phyloP scores from a whole-genome alignment of 805 yeast species.

The Komagataella pseudopastoris region DNA sequence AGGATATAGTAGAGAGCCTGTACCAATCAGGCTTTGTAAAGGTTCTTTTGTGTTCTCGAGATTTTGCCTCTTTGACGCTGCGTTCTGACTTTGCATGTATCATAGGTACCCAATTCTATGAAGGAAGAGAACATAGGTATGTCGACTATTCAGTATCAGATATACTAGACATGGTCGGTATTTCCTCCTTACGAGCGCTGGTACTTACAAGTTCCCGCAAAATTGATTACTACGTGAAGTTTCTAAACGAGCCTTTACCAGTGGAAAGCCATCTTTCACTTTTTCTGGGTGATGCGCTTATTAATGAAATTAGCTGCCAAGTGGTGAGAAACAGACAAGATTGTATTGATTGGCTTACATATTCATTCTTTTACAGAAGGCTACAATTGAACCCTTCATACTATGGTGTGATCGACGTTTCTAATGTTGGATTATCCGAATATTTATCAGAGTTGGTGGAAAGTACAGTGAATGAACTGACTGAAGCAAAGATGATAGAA shows the following conservation, averaged over 20 bases:
- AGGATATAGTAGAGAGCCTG: slow-evolving; percentile 36
- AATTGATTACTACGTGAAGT: slow-evolving; percentile 53
- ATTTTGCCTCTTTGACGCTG: slow-evolving; percentile 37
- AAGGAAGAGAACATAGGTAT: slow-evolving; percentile 60
- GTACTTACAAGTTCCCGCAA: slow-evolving; percentile 45
- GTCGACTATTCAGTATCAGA: slow-evolving; percentile 56
- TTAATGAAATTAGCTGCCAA: slow-evolving; percentile 60
- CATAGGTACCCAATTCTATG: slow-evolving; percentile 58
- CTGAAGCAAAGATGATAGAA: slow-evolving; percentile 48
- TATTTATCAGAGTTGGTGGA: slow-evolving; percentile 80
- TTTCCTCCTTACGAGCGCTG: slow-evolving; percentile 22
- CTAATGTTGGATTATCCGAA: slow-evolving; percentile 63
- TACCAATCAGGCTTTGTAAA: slow-evolving; percentile 35
- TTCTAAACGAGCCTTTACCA: slow-evolving; percentile 65
- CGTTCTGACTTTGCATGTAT: slow-evolving; percentile 42
- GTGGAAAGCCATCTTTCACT: slow-evolving; percentile 63
- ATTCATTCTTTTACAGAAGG: slow-evolving; percentile 70
- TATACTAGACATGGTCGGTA: slow-evolving; percentile 51
- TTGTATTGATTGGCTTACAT: slow-evolving; percentile 84
- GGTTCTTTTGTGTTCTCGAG: slow-evolving; percentile 49
- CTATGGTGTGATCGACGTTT: slow-evolving; percentile 61
- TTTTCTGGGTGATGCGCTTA: slow-evolving; percentile 49
- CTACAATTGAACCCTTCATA: slow-evolving; percentile 75
- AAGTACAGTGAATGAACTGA: slow-evolving; percentile 46
- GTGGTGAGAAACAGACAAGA: slow-evolving; percentile 61